Evolutionary conservation across 441 rosid genomes (phyloP), one percentile per base, ranked within the genome.

Genomic region (Populus trichocarpa): DNA sequence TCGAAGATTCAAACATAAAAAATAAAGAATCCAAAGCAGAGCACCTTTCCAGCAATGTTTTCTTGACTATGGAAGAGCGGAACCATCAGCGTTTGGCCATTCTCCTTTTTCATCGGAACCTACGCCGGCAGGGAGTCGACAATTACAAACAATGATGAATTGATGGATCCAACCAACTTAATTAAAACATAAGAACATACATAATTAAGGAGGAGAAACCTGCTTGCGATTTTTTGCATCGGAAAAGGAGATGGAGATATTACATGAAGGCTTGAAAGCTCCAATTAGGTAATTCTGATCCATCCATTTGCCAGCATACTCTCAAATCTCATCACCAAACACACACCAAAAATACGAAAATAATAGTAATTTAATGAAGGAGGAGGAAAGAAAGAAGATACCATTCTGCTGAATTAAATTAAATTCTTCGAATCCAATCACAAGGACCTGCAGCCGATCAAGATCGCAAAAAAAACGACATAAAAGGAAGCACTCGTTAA

Each of bases 51-150:
- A 74, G 88, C 76, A 76, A 96, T 93, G 81, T 90, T 93, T 87
- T 96, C 99, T 89, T 93, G 98, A 85, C 98, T 96, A 81, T 92
- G 95, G 72, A 93, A 94, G 80, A 96, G 97, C 38, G 98, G 97
- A 67, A 89, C 88, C 92, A 86, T 87, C 77, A 91, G 84, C 1
- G 86, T 91, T 83, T 93, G 97, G 30, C 99, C 98, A 86, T 90
- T 94, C 84, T 96, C 98, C 89, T 92, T 96, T 93, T 96, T 96
- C 79, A 89, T 71, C 1, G 98, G 93, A 73, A 94, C 98, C 99
- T 96, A 82, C 5, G 8, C 61, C 61, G 61, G 61, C 61, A 53
- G 61, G 22, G 18, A 13, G 79, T 68, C 74, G 65, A 78, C 38
- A 75, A 65, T 46, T 53, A 13, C 18, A 30, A 66, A n/a, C 7